Conservation (phyloP, 2,329 filamentous ascomycete genomes). For the Fusarium armeniacum region DNA sequence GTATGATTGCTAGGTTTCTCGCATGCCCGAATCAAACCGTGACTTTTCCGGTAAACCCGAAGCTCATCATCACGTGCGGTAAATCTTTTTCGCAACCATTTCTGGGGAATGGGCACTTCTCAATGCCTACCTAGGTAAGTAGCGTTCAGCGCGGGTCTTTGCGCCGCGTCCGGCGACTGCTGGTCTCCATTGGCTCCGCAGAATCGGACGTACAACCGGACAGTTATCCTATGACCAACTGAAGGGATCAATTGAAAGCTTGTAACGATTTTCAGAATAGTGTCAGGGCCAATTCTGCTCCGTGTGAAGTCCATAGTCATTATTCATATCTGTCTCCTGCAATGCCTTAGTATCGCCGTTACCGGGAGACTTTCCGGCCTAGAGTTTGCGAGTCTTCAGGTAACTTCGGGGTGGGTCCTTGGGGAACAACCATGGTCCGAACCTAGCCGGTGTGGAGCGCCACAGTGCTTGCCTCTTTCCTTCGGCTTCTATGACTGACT, state of each 20-base stretch:
- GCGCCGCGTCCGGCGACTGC: conserved; percentile 27
- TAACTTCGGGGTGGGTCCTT: conserved; percentile 37
- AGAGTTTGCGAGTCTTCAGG: conserved; percentile 19
- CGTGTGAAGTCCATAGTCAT: neutral
- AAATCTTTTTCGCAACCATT: conserved; percentile 37
- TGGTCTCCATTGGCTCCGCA: conserved; percentile 35
- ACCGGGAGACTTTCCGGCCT: conserved; percentile 23
- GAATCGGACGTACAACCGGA: conserved; percentile 11
- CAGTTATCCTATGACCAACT: neutral
- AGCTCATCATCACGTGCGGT: conserved; percentile 32
- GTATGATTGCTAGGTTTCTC: neutral
- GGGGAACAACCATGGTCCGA: conserved; percentile 53
- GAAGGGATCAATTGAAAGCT: neutral
- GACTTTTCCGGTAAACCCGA: conserved; percentile 30
- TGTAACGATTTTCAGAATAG: neutral
- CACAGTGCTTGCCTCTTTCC: conserved; percentile 57
- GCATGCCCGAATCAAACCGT: conserved; percentile 27
- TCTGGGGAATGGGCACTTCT: conserved; percentile 23
- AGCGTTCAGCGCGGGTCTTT: conserved; percentile 28
- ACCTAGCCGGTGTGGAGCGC: conserved; percentile 49
- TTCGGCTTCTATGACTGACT: conserved; percentile 59
- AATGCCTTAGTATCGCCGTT: neutral
- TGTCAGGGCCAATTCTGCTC: neutral
- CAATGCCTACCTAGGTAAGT: neutral
- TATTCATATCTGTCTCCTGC: neutral